A percentile compares a stretch with the other conserved stretches of the same genome.
Evolutionary conservation across 2,329 filamentous ascomycete species (phyloP).

Genomic region (Cercospora zeae-maydis): DNA sequence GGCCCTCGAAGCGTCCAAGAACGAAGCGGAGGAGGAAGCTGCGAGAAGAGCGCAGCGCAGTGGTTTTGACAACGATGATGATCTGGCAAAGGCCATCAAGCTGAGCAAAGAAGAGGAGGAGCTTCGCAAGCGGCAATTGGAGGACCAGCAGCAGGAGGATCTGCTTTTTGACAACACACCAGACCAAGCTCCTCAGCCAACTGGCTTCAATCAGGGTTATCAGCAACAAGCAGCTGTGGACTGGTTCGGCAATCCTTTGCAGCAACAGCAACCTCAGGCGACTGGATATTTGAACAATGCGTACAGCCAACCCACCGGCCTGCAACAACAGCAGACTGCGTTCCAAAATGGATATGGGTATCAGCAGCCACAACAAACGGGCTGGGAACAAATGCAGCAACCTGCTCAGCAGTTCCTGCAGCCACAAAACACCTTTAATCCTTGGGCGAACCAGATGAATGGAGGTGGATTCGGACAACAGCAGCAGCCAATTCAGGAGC

Average conservation of each 20-base stretch:
- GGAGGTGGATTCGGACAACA: constrained; percentile 58
- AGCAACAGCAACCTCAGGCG: constrained; percentile 54
- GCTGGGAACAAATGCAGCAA: constrained; percentile 60
- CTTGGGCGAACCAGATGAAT: constrained; percentile 40
- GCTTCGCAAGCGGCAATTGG: constrained; percentile 75
- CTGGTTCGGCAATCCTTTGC: constrained; percentile 91
- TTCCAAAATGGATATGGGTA: constrained; percentile 65
- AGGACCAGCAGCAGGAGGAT: constrained; percentile 72
- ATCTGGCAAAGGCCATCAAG: constrained; percentile 90
- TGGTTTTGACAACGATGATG: constrained; percentile 64
- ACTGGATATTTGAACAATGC: constrained; percentile 66
- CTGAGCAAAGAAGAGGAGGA: constrained; percentile 95
- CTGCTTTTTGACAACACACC: constrained; percentile 82
- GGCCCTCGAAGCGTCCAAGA: constrained; percentile 91
- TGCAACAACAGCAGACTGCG: constrained; percentile 57
- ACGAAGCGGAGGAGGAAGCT: constrained; percentile 86
- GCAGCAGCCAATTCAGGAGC: constrained; percentile 54
- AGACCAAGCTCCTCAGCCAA: constrained; percentile 64
- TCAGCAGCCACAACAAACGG: constrained; percentile 60
- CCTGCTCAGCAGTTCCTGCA: constrained; percentile 53
- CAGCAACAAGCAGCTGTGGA: constrained; percentile 95
- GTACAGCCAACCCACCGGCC: constrained; percentile 77
- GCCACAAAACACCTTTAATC: constrained; percentile 58
- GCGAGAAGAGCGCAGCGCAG: constrained; percentile 60
- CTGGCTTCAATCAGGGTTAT: constrained; percentile 93